A percentile compares a stretch with the other conserved stretches of the same genome.
phyloP scores from a whole-genome alignment of 2,329 filamentous ascomycete genomes.

The Grosmannia clavigera region DNA sequence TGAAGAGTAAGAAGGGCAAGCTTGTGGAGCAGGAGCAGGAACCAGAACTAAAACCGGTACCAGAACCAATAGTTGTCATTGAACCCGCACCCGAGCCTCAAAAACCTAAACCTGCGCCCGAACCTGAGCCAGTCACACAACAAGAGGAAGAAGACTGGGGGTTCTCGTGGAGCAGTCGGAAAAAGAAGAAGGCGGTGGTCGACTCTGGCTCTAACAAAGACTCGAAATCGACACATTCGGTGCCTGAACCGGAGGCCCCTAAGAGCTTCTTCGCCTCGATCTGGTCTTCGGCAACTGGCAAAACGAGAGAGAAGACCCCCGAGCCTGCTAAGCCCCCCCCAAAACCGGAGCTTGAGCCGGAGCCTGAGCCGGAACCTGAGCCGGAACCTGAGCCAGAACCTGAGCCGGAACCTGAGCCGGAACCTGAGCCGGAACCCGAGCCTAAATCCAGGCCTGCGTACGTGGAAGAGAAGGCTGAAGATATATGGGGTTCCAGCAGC shows the following conservation, averaged over 20 bases:
- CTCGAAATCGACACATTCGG: background rate
- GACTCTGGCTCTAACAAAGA: background rate
- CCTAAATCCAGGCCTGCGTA: conserved; percentile 5
- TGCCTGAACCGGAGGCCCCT: background rate
- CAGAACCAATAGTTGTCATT: background rate
- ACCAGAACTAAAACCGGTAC: conserved; percentile 2
- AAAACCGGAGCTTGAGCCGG: background rate
- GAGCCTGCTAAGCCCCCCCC: background rate
- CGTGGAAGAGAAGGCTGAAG: background rate
- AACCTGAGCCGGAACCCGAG: conserved; percentile 1
- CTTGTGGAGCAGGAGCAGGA: background rate
- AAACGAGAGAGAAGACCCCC: conserved; percentile 11
- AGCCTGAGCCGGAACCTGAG: background rate
- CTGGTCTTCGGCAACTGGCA: conserved; percentile 32
- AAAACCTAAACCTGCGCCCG: conserved; percentile 3
- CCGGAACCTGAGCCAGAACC: conserved; percentile 1
- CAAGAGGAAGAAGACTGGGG: conserved; percentile 13
- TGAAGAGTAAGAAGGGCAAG: background rate
- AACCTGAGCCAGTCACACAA: background rate
- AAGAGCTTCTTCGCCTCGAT: conserved; percentile 20
- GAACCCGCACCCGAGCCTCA: conserved; percentile 6
- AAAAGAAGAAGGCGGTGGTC: background rate
- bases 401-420: background rate
- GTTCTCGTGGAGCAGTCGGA: conserved; percentile 14
- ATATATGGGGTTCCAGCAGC: background rate